Evolutionary conservation across 129 eudicot genomes (phyloP), one percentile per base, ranked within the genome.

Genomic region (Saposhnikovia divaricata): DNA sequence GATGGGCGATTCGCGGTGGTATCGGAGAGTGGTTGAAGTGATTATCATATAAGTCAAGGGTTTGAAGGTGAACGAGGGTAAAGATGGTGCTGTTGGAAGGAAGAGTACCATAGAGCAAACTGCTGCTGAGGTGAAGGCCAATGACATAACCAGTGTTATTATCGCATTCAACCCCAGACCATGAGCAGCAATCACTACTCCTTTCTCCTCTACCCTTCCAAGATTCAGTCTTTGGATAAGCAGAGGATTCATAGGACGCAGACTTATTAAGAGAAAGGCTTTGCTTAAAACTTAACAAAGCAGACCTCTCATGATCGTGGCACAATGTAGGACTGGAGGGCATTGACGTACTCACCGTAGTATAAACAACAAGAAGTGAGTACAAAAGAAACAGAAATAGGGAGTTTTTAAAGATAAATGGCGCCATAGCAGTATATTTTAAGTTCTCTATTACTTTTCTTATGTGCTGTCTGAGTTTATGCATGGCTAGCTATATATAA

Each of bases 81-180:
- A 81, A 81, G 76, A 81, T 66, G 25, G 23, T 61, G 80, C 80
- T 63, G 9, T 63, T 81, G 25, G 80, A 28, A 16, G 2, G n/a
- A 72, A 81, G 27, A 37, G 76, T 21, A 40, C 21, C 55, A 87
- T 57, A 14, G 21, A 81, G 80, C 0, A 76, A 81, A 72, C 84
- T 81, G 72, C 84, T 81, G 14, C 66, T 75, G 50, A 81, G 84
- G 63, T 81, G 43, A 1, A 81, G 84, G 12, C 84, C 69, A 0
- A 75, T 75, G 66, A 81, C 84, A 53, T 45, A 73, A 44, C 76
- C 75, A 3, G 80, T 81, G 25, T 46, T 2, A 15, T 44, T 5
- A 34, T 75, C 50, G 51, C 84, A 81, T 19, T 57, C 34, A 28
- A 81, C 80, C 37, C 80, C 84, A 63, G 23, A 65, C 84, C 80